Evolutionary conservation across 257 asterid species (phyloP).

Genomic region (Asclepias syriaca): DNA sequence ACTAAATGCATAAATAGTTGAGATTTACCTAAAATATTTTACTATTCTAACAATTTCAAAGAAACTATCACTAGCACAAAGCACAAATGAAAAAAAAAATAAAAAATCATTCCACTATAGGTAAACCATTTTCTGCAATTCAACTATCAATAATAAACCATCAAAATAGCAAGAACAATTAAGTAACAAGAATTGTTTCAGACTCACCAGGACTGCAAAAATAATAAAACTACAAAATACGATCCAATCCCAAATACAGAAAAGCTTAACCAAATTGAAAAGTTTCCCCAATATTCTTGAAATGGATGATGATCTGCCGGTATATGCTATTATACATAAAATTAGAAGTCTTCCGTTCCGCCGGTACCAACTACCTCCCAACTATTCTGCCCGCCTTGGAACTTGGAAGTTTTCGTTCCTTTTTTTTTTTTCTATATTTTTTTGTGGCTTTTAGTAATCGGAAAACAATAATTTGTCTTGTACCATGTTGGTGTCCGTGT

Average conservation of each 20-base stretch:
- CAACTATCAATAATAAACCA: background rate
- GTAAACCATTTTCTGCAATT: conserved; percentile 9
- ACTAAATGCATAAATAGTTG: background rate
- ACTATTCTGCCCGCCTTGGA: background rate
- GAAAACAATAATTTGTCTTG: background rate
- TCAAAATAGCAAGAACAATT: too few species aligned
- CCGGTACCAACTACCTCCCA: background rate
- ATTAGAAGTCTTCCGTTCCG: background rate
- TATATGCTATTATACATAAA: background rate
- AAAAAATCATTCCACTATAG: background rate
- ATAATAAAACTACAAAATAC: background rate
- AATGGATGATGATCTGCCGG: conserved; percentile 1
- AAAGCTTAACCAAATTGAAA: background rate
- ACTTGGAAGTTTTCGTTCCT: background rate
- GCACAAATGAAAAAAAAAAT: too few species aligned
- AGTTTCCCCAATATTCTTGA: background rate
- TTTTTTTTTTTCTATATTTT: too few species aligned
- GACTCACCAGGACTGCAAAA: conserved; percentile 4
- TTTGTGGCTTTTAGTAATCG: background rate
- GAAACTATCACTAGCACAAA: background rate
- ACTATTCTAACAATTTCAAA: background rate
- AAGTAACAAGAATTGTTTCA: background rate
- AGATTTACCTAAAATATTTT: background rate
- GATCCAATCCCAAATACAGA: conserved; percentile 4
- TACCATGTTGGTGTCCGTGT: background rate